These are phyloP conservation scores for Starmerella asiatica DNA, from an alignment of 805 yeast genomes.

Conservation along the genomic window DNA sequence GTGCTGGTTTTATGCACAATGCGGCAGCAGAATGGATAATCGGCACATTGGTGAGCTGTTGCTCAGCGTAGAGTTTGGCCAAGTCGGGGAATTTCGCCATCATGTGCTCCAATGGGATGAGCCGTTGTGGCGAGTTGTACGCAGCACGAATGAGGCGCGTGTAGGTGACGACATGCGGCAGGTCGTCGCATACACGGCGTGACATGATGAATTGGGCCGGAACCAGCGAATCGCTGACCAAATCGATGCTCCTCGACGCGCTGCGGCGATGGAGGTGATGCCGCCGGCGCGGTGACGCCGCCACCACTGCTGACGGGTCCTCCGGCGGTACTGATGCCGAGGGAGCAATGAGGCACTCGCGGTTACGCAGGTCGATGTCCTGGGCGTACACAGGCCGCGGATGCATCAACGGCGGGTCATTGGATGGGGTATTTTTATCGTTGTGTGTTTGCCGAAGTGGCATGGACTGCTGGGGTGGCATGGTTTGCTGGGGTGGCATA, in stretches of 20 bases:
- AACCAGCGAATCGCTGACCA: constrained; percentile 19
- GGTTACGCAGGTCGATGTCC: neutral
- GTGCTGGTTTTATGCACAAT: constrained; percentile 15
- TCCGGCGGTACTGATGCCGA: constrained; percentile 16
- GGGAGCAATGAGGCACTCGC: constrained; percentile 11
- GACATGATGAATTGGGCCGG: constrained; percentile 22
- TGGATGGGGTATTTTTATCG: no score
- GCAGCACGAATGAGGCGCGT: constrained; percentile 27
- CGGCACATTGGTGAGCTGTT: constrained; percentile 19
- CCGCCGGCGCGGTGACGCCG: constrained; percentile 8
- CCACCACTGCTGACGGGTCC: constrained; percentile 1
- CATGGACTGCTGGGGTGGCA: no score
- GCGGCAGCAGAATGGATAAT: constrained; percentile 25
- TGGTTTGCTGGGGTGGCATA: no score
- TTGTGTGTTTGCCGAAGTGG: no score
- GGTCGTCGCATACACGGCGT: constrained; percentile 12
- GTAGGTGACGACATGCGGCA: constrained; percentile 13
- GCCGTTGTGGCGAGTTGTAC: constrained; percentile 26
- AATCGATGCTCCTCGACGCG: constrained; percentile 18
- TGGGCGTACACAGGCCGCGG: constrained; percentile 15
- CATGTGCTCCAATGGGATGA: constrained; percentile 20
- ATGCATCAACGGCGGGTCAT: constrained; percentile 14
- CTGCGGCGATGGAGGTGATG: constrained; percentile 18
- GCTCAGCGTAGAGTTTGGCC: constrained; percentile 12
- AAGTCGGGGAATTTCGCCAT: constrained; percentile 23